These are phyloP conservation scores for Penicillium aurantiogriseum DNA, from an alignment of 2,329 filamentous ascomycete genomes.

Conservation along the genomic window DNA sequence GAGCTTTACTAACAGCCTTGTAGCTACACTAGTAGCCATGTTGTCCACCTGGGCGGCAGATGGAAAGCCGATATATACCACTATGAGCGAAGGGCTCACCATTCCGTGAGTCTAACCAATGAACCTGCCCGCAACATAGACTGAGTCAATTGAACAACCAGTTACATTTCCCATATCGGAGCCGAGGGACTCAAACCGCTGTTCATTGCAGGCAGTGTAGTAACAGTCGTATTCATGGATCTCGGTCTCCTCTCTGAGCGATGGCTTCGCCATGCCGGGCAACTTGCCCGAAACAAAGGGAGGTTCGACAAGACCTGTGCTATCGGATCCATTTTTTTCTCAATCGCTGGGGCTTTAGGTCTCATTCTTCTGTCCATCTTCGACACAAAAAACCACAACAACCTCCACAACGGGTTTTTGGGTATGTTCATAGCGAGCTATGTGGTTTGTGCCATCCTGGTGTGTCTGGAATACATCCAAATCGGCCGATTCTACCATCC, in stretches of 20 bases:
- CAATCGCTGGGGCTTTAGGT: conserved; percentile 6
- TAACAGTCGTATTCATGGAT: conserved; percentile 12
- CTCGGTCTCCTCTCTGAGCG: conserved; percentile 5
- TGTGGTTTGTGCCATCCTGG: conserved; percentile 8
- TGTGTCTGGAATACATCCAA: conserved; percentile 11
- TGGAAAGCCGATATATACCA: conserved; percentile 7
- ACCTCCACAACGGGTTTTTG: conserved; percentile 7
- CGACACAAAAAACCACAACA: conserved; percentile 4
- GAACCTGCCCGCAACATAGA: not conserved
- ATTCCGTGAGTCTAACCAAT: conserved; percentile 8
- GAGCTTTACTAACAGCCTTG: not conserved
- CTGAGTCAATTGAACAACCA: not conserved
- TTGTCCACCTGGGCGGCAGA: conserved; percentile 9
- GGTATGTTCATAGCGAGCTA: conserved; percentile 11
- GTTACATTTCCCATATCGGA: conserved; percentile 13
- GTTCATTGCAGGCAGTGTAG: conserved; percentile 8
- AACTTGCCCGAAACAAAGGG: conserved; percentile 9
- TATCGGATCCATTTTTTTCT: conserved; percentile 8
- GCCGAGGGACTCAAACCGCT: conserved; percentile 10
- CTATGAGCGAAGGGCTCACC: conserved; percentile 1
- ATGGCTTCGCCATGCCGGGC: conserved; percentile 12
- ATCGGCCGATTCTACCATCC: conserved; percentile 10
- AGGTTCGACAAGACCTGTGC: conserved; percentile 9
- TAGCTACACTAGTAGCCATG: conserved; percentile 9
- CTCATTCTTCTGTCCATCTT: conserved; percentile 9